phyloP scores from a whole-genome alignment of 73 alveolate species.

The Paramecium caudatum region DNA sequence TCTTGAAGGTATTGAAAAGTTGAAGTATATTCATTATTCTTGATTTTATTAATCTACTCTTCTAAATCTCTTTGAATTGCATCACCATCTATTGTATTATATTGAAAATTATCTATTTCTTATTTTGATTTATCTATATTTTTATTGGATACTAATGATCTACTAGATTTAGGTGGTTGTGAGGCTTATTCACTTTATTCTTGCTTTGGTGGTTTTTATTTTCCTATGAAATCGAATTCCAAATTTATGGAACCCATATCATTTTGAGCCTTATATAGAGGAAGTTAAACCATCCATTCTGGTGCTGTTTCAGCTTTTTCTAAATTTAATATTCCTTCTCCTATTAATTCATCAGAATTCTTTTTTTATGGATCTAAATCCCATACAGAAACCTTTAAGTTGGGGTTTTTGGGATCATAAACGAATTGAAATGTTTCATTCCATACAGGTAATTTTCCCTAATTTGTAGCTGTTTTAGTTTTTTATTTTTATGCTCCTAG shows the following conservation, averaged over 20 bases:
- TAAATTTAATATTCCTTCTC: neutral
- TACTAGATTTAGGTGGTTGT: neutral
- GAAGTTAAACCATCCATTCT: constrained; percentile 29
- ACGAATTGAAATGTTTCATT: neutral
- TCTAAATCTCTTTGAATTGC: neutral
- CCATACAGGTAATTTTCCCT: constrained; percentile 32
- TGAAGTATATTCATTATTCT: neutral
- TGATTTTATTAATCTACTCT: neutral
- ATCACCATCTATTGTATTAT: neutral
- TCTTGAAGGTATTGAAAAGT: neutral
- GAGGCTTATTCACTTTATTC: constrained; percentile 14
- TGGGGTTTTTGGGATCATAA: constrained; percentile 5
- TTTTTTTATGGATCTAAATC: constrained; percentile 28
- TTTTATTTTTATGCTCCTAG: neutral
- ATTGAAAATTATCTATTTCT: neutral
- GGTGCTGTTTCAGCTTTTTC: neutral
- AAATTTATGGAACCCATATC: constrained; percentile 3
- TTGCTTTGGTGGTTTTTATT: neutral
- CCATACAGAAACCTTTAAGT: neutral
- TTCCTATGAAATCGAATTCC: constrained; percentile 23
- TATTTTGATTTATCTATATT: neutral
- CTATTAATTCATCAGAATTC: neutral
- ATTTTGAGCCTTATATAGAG: neutral
- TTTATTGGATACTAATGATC: neutral
- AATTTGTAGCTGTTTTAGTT: constrained; percentile 9